A percentile compares a stretch with the other conserved stretches of the same genome.
These are phyloP conservation scores for Wallacemonas sp. DNA, from an alignment of 208 protist species.

Conservation along the genomic window DNA sequence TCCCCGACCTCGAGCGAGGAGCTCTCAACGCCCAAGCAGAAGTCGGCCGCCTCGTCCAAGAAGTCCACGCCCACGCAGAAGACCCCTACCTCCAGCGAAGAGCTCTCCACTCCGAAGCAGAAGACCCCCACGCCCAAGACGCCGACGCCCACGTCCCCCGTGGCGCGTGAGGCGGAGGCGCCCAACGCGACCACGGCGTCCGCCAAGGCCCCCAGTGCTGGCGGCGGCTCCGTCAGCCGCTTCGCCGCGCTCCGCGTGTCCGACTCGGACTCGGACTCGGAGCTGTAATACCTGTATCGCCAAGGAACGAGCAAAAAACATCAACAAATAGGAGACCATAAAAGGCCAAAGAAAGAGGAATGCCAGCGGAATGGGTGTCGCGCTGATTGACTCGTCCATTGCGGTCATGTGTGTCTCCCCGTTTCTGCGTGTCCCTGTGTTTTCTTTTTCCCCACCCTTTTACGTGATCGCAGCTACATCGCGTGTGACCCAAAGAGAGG, in stretches of 20 bases:
- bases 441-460: too few relatives aligned
- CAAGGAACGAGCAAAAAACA: neutral
- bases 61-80: neutral
- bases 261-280: slow-evolving; percentile 5
- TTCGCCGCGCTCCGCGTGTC: slow-evolving; percentile 8
- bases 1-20: neutral
- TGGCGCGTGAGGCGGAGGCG: neutral
- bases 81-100: neutral
- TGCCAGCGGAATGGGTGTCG: too few relatives aligned
- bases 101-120: neutral
- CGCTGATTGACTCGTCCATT: too few relatives aligned
- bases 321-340: too few relatives aligned
- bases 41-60: neutral
- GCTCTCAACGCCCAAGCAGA: neutral
- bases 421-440: too few relatives aligned
- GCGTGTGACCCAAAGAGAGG: too few relatives aligned
- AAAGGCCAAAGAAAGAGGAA: too few relatives aligned
- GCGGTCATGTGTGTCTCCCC: too few relatives aligned
- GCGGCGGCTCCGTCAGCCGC: slow-evolving; percentile 1
- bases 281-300: neutral
- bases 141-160: neutral
- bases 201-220: neutral
- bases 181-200: neutral
- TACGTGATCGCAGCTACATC: too few relatives aligned
- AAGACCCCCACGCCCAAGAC: neutral